Evolutionary conservation across 495 filamentous ascomycete species (phyloP), one percentile per base, ranked within the genome.

Genomic region (Parachaetomium inaequale): DNA sequence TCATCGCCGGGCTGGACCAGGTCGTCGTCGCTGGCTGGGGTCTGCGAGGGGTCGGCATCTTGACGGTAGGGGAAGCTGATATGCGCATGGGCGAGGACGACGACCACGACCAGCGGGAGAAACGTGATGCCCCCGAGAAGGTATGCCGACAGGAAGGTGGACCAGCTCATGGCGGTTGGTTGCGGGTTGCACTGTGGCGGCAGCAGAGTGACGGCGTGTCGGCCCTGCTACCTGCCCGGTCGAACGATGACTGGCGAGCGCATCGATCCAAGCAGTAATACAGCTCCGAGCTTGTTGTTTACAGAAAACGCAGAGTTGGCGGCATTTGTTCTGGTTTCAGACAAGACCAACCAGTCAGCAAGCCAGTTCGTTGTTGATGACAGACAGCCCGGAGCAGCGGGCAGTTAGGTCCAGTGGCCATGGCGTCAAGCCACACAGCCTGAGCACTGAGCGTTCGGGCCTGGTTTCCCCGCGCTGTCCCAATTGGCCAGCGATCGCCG

Each of bases 51-150:
- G 31, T 67, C 62, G 68, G 62, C 66, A 62, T 75, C 74, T 52
- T 79, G 67, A 63, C 71, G 76, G 49, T 75, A 61, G 4, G 89
- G 89, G 49, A 91, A 81, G 8, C 85, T 87, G 31, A 89, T 67
- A 73, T 92, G 86, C 63, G 84, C 86, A 68, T 91, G 85, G 29
- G 88, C 72, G 23, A 94, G 68, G 40, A 92, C 42, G 32, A 83
- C 70, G n/a, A 72, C 73, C 50, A 93, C 62, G 62, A 93, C 50
- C 5, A 96, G 76, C 43, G 94, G 95, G 58, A 97, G 68, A 65
- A 98, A 93, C 28, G 92, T 96, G 67, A 98, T 74, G 70, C 93
- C 95, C 73, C 95, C 95, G 63, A 97, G 74, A 62, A 96, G 65
- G 80, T 96, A 98, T 68, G 87, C 79, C 66, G 88, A 69, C 63